Conservation (phyloP, 805 yeast species). For the Candida dendrica region DNA sequence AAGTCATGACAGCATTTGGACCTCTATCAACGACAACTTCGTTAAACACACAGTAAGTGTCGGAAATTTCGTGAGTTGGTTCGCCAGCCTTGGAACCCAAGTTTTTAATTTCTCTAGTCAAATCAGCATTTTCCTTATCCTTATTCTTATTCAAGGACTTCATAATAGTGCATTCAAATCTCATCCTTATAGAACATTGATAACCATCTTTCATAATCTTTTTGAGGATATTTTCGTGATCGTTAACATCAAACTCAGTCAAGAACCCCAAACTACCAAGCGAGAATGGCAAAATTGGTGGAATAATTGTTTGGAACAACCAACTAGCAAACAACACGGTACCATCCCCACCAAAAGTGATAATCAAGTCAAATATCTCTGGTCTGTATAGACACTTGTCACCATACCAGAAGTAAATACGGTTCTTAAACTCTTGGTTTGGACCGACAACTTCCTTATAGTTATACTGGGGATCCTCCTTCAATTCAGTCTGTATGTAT, state of each 20-base stretch:
- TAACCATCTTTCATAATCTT: slow-evolving; percentile 35
- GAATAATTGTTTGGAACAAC: slow-evolving; percentile 49
- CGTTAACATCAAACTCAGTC: slow-evolving; percentile 43
- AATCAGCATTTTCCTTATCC: slow-evolving; percentile 7
- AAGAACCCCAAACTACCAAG: slow-evolving; percentile 63
- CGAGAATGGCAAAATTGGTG: slow-evolving; percentile 60
- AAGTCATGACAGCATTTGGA: slow-evolving; percentile 43
- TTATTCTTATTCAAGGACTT: slow-evolving; percentile 15
- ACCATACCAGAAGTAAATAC: slow-evolving; percentile 19
- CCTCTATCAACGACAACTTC: slow-evolving; percentile 48
- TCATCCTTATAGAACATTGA: slow-evolving; percentile 39
- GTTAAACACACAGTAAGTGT: slow-evolving; percentile 36
- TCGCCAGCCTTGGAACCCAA: slow-evolving; percentile 13
- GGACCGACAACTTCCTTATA: slow-evolving; percentile 5
- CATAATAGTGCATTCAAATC: slow-evolving; percentile 45
- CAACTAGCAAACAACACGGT: slow-evolving; percentile 61
- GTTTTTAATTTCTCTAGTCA: slow-evolving; percentile 19
- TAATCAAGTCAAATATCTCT: slow-evolving; percentile 44
- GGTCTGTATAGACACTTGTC: slow-evolving; percentile 20
- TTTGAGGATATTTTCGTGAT: slow-evolving; percentile 26
- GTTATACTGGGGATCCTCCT: slow-evolving; percentile 4
- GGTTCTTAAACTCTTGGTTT: slow-evolving; percentile 3
- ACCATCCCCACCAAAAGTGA: slow-evolving; percentile 70
- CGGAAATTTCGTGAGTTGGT: slow-evolving; percentile 22
- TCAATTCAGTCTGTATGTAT: slow-evolving; percentile 15